phyloP scores from a whole-genome alignment of 305 asterid species.

The Rubia occidens region DNA sequence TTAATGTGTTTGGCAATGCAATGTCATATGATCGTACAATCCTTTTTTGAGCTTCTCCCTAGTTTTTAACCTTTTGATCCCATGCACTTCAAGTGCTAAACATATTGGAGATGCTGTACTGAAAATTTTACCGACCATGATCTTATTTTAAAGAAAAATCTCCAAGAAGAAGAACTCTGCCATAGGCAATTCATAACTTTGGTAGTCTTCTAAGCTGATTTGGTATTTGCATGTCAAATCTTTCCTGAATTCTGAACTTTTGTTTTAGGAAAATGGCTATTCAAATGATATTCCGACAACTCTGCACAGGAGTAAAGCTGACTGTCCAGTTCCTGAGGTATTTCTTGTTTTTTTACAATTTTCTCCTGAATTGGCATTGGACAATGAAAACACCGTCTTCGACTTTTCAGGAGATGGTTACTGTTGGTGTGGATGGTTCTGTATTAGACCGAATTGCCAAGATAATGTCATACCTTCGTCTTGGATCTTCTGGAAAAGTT shows the following conservation, averaged over 20 bases:
- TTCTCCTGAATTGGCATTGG: slow-evolving; percentile 7
- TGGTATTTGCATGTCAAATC: background rate
- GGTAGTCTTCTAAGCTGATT: background rate
- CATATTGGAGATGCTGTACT: background rate
- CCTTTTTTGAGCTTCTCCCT: background rate
- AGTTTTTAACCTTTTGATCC: background rate
- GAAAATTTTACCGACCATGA: background rate
- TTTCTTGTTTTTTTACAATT: background rate
- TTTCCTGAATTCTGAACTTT: slow-evolving; percentile 9
- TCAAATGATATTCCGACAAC: slow-evolving; percentile 94
- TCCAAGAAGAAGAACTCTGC: background rate
- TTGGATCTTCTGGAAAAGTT: slow-evolving; percentile 97
- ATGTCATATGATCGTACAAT: background rate
- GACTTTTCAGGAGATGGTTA: slow-evolving; percentile 77
- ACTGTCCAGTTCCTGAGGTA: slow-evolving; percentile 97
- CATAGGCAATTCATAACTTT: background rate
- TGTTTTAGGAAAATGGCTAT: slow-evolving; percentile 71
- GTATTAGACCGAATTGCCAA: slow-evolving; percentile 90
- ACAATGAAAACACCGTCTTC: slow-evolving; percentile 8
- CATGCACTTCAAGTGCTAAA: slow-evolving; percentile 2
- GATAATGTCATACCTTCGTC: slow-evolving; percentile 96
- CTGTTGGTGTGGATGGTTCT: slow-evolving; percentile 89
- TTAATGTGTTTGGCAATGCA: background rate
- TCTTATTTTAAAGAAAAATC: too few relatives aligned
- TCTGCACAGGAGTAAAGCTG: slow-evolving; percentile 92